These are phyloP conservation scores for Amanita polypyramis DNA, from an alignment of 768 basidiomycete genomes.

Conservation along the genomic window DNA sequence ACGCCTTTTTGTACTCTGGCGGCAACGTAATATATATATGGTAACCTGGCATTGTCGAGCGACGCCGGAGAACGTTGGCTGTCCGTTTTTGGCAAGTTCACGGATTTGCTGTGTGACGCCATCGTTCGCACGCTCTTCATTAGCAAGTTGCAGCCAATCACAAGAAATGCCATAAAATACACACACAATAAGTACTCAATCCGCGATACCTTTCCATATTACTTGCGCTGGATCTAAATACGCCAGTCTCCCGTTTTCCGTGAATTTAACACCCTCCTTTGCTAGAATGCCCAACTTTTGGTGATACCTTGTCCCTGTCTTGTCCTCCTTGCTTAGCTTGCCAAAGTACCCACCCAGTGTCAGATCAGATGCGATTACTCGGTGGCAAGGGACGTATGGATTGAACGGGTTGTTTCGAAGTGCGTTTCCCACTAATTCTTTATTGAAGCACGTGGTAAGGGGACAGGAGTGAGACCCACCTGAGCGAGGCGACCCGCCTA, in stretches of 20 bases:
- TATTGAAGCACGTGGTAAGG: neutral
- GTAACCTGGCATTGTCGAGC: neutral
- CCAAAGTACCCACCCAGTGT: constrained; percentile 57
- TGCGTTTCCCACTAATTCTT: constrained; percentile 46
- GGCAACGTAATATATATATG: neutral
- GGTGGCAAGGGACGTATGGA: constrained; percentile 60
- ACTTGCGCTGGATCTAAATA: constrained; percentile 8
- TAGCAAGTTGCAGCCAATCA: no score
- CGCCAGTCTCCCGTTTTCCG: constrained; percentile 30
- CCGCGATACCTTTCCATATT: constrained; percentile 15
- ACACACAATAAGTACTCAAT: no score
- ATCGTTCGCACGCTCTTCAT: neutral
- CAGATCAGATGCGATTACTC: constrained; percentile 50
- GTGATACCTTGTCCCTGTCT: constrained; percentile 29
- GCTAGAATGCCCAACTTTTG: constrained; percentile 39
- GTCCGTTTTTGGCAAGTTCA: neutral
- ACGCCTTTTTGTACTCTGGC: neutral
- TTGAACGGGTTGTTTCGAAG: constrained; percentile 57
- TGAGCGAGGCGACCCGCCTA: constrained; percentile 56
- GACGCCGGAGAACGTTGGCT: neutral
- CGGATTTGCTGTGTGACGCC: neutral
- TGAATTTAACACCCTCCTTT: constrained; percentile 45
- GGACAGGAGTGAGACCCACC: constrained; percentile 24
- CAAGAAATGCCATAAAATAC: no score
- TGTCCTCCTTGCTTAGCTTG: constrained; percentile 42